These are phyloP conservation scores for Ceratobasidium sp. DNA, from an alignment of 1,284 basidiomycete species.

Conservation along the genomic window DNA sequence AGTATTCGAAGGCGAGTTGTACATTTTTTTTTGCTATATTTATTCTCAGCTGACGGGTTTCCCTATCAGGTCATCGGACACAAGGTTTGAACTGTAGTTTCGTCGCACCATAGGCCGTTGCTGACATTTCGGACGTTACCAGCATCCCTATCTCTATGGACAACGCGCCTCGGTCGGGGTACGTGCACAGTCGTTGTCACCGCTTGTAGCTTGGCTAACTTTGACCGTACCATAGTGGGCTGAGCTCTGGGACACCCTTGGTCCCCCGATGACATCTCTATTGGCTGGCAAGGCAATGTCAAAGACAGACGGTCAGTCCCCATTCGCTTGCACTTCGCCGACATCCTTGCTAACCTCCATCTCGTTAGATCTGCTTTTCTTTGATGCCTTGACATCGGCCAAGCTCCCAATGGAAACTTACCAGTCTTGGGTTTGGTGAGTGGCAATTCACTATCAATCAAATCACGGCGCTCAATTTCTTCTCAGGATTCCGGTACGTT, in stretches of 20 bases:
- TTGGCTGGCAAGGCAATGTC: slow-evolving; percentile 43
- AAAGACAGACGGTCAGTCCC: slow-evolving; percentile 42
- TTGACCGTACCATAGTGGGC: slow-evolving; percentile 10
- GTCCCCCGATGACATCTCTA: slow-evolving; percentile 38
- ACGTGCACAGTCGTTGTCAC: not conserved
- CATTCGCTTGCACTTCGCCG: too few species aligned
- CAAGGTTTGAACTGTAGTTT: slow-evolving; percentile 22
- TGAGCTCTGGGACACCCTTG: slow-evolving; percentile 42
- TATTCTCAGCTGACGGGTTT: too few species aligned
- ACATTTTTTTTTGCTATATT: too few species aligned
- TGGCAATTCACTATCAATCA: not conserved
- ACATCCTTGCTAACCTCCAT: not conserved
- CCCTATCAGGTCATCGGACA: slow-evolving; percentile 34
- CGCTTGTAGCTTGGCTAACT: not conserved
- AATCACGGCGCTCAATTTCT: slow-evolving; percentile 2
- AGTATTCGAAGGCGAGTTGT: slow-evolving; percentile 29
- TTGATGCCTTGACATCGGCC: slow-evolving; percentile 39
- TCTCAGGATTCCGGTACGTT: slow-evolving; percentile 40
- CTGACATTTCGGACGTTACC: not conserved
- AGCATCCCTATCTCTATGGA: slow-evolving; percentile 33
- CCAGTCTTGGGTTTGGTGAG: slow-evolving; percentile 36
- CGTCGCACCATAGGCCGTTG: not conserved
- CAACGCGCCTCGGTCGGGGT: slow-evolving; percentile 28
- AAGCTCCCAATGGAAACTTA: slow-evolving; percentile 45
- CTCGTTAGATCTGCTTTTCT: slow-evolving; percentile 42